Evolutionary conservation across 2,329 filamentous ascomycete species (phyloP).

Genomic region (Dactylellina sp.): DNA sequence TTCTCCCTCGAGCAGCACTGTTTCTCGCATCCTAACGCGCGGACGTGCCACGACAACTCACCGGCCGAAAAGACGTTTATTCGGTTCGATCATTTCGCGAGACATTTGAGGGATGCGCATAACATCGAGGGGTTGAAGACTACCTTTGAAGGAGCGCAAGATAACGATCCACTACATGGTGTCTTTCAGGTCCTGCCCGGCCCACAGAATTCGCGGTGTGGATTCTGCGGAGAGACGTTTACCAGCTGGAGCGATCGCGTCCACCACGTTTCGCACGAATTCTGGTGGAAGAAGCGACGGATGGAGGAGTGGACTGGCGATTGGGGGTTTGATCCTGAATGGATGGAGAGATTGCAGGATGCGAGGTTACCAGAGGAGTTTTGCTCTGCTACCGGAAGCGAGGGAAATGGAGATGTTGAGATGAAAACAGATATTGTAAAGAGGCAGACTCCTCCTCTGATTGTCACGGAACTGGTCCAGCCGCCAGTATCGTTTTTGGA

Average conservation of each 20-base stretch:
- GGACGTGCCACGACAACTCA: conserved; percentile 50
- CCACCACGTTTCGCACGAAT: conserved; percentile 53
- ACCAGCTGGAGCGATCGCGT: conserved; percentile 48
- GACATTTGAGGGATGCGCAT: conserved; percentile 46
- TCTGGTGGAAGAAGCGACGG: conserved; percentile 49
- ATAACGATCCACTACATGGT: conserved; percentile 25
- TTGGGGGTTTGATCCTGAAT: conserved; percentile 55
- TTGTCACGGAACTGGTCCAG: conserved; percentile 6
- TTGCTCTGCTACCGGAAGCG: neutral
- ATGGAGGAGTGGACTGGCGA: conserved; percentile 56
- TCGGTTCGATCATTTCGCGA: conserved; percentile 52
- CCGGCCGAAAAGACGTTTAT: conserved; percentile 53
- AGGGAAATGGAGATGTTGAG: conserved; percentile 1
- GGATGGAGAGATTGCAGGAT: conserved; percentile 50
- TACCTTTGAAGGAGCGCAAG: conserved; percentile 31
- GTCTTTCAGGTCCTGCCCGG: conserved; percentile 38
- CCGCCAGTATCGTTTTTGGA: conserved; percentile 16
- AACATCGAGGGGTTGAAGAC: conserved; percentile 45
- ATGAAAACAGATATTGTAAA: conserved; percentile 5
- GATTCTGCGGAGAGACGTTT: conserved; percentile 53
- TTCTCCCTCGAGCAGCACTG: conserved; percentile 49
- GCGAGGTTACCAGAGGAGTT: conserved; percentile 49
- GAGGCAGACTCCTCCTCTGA: conserved; percentile 10
- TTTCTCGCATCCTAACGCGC: conserved; percentile 34
- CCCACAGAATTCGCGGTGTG: conserved; percentile 45